Evolutionary conservation across 495 filamentous ascomycete genomes (phyloP).

Genomic region (Hypoxylon perforatum): DNA sequence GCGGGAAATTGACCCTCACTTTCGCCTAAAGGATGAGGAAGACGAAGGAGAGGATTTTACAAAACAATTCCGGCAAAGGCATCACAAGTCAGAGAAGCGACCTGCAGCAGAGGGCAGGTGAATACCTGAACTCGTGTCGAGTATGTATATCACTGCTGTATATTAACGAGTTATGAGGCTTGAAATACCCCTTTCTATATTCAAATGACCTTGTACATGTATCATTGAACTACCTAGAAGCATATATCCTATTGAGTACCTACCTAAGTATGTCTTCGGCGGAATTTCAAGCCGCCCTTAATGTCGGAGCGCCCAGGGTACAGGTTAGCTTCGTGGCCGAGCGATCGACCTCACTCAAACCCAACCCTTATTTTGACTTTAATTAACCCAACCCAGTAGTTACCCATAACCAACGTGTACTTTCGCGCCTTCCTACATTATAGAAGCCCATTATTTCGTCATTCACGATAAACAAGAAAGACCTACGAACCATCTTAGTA

Average conservation of each 20-base stretch:
- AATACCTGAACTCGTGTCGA: background rate
- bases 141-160: background rate
- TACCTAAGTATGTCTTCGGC: background rate
- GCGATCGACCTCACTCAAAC: too few species aligned
- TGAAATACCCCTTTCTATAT: slow-evolving; percentile 21
- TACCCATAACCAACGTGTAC: too few species aligned
- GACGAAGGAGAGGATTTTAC: slow-evolving; percentile 3
- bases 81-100: background rate
- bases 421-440: too few species aligned
- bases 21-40: slow-evolving; percentile 5
- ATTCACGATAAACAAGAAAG: too few species aligned
- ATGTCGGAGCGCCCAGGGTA: too few species aligned
- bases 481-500: too few species aligned
- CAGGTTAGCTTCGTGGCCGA: too few species aligned
- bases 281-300: too few species aligned
- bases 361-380: too few species aligned
- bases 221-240: background rate
- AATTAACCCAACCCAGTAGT: too few species aligned
- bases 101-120: background rate
- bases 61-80: background rate
- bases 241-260: too few species aligned
- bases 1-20: slow-evolving; percentile 15
- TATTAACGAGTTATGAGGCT: slow-evolving; percentile 11
- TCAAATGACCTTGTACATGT: background rate
- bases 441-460: too few species aligned